A percentile compares a stretch with the other conserved stretches of the same genome.
Evolutionary conservation across 148 eudicot genomes (phyloP).

Genomic region (Camellia sinensis): DNA sequence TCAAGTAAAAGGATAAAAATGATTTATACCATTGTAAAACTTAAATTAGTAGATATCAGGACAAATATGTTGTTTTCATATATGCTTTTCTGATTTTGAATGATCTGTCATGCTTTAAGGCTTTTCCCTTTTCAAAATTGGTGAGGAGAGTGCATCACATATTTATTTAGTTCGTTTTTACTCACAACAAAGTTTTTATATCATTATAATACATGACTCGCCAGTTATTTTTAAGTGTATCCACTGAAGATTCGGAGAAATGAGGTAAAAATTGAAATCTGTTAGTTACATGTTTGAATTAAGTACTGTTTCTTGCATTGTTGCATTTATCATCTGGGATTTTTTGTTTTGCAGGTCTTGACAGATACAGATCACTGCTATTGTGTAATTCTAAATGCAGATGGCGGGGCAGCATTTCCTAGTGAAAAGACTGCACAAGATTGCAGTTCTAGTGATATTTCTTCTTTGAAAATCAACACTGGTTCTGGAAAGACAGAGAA

Average conservation of each 20-base stretch:
- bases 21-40: neutral
- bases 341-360: constrained; percentile 62
- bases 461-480: constrained; percentile 31
- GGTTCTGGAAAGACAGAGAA: constrained; percentile 38
- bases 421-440: constrained; percentile 37
- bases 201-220: neutral
- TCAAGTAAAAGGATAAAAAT: neutral
- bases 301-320: neutral
- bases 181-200: neutral
- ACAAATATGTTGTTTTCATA: neutral
- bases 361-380: constrained; percentile 95
- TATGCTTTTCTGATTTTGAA: neutral
- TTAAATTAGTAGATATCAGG: neutral
- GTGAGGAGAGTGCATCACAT: neutral
- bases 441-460: constrained; percentile 33
- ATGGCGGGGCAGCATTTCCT: constrained; percentile 93
- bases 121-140: constrained; percentile 1
- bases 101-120: neutral
- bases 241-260: neutral
- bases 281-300: neutral
- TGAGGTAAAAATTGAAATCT: neutral
- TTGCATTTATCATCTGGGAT: neutral
- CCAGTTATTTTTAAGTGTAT: constrained; percentile 2
- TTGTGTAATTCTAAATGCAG: constrained; percentile 92
- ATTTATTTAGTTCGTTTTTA: neutral